phyloP scores from a whole-genome alignment of 176 grass and related monocot genomes.

The Pharus latifolius region DNA sequence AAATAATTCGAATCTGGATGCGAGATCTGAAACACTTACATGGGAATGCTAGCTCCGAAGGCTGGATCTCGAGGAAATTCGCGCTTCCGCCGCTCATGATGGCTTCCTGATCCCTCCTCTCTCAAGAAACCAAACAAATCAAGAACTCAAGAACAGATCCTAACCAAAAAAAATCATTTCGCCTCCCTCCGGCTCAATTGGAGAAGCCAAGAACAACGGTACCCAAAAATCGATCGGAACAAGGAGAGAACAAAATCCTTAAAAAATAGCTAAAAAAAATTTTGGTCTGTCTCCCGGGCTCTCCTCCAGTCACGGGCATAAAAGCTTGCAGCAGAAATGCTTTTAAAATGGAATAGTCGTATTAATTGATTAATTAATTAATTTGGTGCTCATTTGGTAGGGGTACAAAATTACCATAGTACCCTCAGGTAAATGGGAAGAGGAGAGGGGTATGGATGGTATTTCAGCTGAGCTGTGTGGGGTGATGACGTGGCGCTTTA shows the following conservation, averaged over 20 bases:
- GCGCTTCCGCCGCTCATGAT: conserved; percentile 46
- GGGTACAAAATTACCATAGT: neutral
- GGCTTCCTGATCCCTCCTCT: neutral
- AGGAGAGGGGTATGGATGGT: conserved; percentile 5
- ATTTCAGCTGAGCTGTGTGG: conserved; percentile 23
- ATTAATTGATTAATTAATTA: neutral
- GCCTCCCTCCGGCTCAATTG: conserved; percentile 12
- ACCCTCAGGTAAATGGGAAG: neutral
- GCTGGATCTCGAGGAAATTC: conserved; percentile 81
- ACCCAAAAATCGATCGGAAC: conserved; percentile 14
- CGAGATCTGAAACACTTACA: conserved; percentile 57
- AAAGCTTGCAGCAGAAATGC: conserved; percentile 20
- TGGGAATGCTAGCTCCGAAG: conserved; percentile 69
- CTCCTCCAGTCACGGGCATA: neutral
- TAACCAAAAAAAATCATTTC: neutral
- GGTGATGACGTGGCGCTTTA: conserved; percentile 24
- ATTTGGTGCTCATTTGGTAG: conserved; percentile 6
- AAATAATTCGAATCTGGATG: neutral
- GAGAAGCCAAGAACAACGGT: neutral
- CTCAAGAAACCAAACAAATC: neutral
- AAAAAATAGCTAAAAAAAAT: neutral
- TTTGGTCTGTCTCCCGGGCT: neutral
- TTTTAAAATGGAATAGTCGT: neutral
- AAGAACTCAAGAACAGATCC: conserved; percentile 4
- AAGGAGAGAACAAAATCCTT: neutral